Percentiles rank a stretch among this genome's conserved stretches.
phyloP scores from a whole-genome alignment of 768 basidiomycete species.

The Asterophora parasitica region DNA sequence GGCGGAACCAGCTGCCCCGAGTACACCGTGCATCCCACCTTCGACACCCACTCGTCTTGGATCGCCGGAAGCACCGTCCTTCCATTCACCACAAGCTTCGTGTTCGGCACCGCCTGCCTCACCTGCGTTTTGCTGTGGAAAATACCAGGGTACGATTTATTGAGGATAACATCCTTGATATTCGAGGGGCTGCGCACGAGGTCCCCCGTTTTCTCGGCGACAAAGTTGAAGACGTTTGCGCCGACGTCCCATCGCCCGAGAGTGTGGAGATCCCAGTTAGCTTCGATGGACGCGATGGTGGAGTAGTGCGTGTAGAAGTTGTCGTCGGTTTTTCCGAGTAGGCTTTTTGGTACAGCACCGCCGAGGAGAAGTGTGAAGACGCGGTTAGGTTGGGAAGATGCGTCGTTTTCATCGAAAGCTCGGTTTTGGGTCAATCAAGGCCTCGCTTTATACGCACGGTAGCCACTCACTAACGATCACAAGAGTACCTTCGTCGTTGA shows the following conservation, averaged over 20 bases:
- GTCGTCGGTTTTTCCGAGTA: conserved; percentile 42
- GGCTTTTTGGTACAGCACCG: conserved; percentile 36
- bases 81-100: conserved; percentile 20
- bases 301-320: conserved; percentile 64
- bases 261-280: conserved; percentile 58
- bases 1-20: conserved; percentile 15
- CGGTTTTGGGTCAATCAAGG: background rate
- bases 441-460: background rate
- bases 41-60: conserved; percentile 19
- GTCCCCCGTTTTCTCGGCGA: conserved; percentile 44
- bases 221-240: conserved; percentile 50
- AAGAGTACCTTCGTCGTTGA: conserved; percentile 52
- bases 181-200: conserved; percentile 17
- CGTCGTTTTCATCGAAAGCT: conserved; percentile 54
- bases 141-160: conserved; percentile 24
- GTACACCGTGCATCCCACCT: conserved; percentile 23
- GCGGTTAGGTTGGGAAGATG: conserved; percentile 38
- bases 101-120: conserved; percentile 22
- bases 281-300: conserved; percentile 46
- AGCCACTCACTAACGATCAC: conserved; percentile 39
- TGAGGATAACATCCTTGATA: conserved; percentile 14
- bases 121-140: conserved; percentile 16
- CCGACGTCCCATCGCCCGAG: conserved; percentile 41
- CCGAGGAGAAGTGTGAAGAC: conserved; percentile 40
- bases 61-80: conserved; percentile 21